These are phyloP conservation scores for Jamesozyma gamospora DNA, from an alignment of 805 yeast species.

Conservation along the genomic window DNA sequence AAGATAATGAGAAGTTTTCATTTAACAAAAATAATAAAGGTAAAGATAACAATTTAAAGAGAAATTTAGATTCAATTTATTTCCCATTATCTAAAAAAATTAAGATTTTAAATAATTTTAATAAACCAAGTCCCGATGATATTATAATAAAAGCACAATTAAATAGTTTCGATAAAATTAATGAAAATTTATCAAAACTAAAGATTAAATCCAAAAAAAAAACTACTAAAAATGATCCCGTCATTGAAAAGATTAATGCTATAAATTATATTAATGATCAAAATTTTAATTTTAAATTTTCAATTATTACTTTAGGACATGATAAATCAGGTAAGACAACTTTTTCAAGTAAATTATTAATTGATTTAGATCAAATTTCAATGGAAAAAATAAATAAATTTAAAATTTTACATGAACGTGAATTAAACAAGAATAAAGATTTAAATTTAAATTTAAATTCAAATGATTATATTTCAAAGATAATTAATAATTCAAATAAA, in stretches of 20 bases:
- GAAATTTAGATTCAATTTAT: conserved; percentile 21
- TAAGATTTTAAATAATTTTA: conserved; percentile 41
- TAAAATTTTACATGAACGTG: conserved; percentile 1
- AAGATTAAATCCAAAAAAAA: not conserved
- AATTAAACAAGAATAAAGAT: not conserved
- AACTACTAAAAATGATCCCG: too few species aligned
- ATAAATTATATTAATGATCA: not conserved
- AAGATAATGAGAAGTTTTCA: too few species aligned
- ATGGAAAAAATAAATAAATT: conserved; percentile 7
- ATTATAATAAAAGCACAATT: conserved; percentile 49
- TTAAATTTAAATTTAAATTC: not conserved
- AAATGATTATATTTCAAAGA: conserved; percentile 5
- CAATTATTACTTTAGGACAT: conserved; percentile 7
- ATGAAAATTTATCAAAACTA: conserved; percentile 9
- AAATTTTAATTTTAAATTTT: not conserved
- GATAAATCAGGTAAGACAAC: conserved; percentile 11
- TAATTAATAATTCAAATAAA: not conserved
- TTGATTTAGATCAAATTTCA: conserved; percentile 4
- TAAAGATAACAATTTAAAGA: not conserved
- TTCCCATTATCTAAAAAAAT: conserved; percentile 32
- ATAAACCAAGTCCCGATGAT: conserved; percentile 79
- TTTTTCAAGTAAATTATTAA: conserved; percentile 8
- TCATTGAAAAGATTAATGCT: conserved; percentile 4
- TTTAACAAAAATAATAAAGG: too few species aligned
- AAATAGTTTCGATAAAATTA: conserved; percentile 31